These are phyloP conservation scores for Solanum clarkiae DNA, from an alignment of 257 asterid species.

Conservation along the genomic window DNA sequence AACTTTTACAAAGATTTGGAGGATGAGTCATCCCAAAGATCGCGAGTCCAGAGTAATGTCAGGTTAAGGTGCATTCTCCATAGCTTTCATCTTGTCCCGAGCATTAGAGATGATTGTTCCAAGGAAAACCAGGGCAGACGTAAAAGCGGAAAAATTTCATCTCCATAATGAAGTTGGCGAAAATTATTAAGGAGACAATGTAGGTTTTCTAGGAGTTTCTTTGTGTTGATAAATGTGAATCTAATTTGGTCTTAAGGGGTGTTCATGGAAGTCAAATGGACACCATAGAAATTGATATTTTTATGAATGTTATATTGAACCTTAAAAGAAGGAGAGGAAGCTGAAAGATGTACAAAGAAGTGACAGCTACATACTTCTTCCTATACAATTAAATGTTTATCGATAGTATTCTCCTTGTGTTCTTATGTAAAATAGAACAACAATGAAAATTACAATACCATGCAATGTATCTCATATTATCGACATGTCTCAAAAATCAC, in stretches of 20 bases:
- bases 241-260: constrained; percentile 13
- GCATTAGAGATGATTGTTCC: constrained; percentile 54
- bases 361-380: constrained; percentile 33
- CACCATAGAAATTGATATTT: constrained; percentile 20
- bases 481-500: no score
- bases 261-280: constrained; percentile 12
- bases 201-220: constrained; percentile 47
- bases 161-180: constrained; percentile 27
- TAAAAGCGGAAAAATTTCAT: constrained; percentile 26
- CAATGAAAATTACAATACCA: no score
- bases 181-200: constrained; percentile 47
- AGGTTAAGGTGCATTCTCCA: constrained; percentile 41
- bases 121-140: constrained; percentile 32
- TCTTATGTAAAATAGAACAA: no score
- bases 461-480: no score
- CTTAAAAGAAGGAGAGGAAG: constrained; percentile 71
- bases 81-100: constrained; percentile 61
- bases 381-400: no score
- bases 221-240: constrained; percentile 42
- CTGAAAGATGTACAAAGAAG: constrained; percentile 43
- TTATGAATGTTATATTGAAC: constrained; percentile 16
- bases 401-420: no score
- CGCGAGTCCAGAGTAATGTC: constrained; percentile 43
- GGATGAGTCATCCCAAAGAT: constrained; percentile 61
- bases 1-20: constrained; percentile 64